Conservation (phyloP, 495 filamentous ascomycete species). For the Astrothelium macrocarpum region DNA sequence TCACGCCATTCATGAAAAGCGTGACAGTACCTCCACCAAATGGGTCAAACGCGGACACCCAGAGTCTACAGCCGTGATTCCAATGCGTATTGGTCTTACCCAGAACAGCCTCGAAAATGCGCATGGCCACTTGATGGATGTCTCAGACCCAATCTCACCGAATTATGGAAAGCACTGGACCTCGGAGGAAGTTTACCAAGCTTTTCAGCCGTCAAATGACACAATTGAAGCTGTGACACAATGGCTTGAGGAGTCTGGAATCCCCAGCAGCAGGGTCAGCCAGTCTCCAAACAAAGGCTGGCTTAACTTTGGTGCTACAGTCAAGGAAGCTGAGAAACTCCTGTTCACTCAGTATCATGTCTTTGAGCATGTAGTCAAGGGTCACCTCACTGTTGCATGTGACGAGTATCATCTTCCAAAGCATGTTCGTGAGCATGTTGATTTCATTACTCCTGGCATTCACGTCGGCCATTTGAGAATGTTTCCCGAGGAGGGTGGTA, state of each 20-base stretch:
- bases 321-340: not conserved
- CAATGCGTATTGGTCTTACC: conserved; percentile 7
- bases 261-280: not conserved
- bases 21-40: not conserved
- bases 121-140: conserved; percentile 1
- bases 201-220: conserved; percentile 8
- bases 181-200: not conserved
- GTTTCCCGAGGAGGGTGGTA: not conserved
- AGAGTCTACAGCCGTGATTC: not conserved
- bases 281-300: conserved; percentile 9
- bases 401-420: conserved; percentile 12
- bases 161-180: conserved; percentile 9
- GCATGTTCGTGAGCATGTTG: conserved; percentile 8
- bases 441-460: conserved; percentile 15
- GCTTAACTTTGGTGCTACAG: conserved; percentile 6
- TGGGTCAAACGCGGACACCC: not conserved
- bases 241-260: conserved; percentile 3
- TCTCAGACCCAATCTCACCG: conserved; percentile 8
- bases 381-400: not conserved
- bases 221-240: conserved; percentile 1
- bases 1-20: not conserved
- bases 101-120: conserved; percentile 5
- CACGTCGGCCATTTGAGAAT: conserved; percentile 2
- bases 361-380: not conserved
- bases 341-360: conserved; percentile 10